A percentile compares a stretch with the other conserved stretches of the same genome.
These are phyloP conservation scores for Leccinum variicolor DNA, from an alignment of 768 basidiomycete genomes.

Conservation along the genomic window DNA sequence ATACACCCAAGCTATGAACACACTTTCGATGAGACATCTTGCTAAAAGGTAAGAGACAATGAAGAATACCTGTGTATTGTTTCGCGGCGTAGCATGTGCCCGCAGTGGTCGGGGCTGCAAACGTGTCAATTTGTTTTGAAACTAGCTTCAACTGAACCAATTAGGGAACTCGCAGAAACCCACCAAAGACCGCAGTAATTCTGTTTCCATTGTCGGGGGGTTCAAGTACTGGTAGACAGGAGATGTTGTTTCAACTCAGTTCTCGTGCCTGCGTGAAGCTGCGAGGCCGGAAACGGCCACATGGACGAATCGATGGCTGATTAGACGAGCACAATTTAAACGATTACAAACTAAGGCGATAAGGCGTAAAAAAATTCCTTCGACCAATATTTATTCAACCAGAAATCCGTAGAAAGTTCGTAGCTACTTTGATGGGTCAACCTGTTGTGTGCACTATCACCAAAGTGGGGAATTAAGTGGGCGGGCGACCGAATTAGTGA, in stretches of 20 bases:
- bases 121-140: neutral
- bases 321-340: neutral
- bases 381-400: neutral
- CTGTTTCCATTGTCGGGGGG: too few relatives aligned
- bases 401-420: neutral
- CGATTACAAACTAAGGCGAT: neutral
- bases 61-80: neutral
- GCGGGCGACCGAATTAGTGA: neutral
- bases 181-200: too few relatives aligned
- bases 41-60: neutral
- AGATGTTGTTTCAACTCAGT: neutral
- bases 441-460: neutral
- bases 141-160: neutral
- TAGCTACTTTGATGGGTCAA: neutral
- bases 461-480: neutral
- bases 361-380: conserved; percentile 1
- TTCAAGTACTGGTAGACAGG: too few relatives aligned
- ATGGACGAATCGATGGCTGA: neutral
- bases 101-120: neutral
- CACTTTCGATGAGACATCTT: neutral
- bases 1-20: neutral
- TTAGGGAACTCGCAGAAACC: neutral
- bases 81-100: neutral
- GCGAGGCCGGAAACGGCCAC: too few relatives aligned
- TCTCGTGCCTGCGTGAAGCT: neutral